These are phyloP conservation scores for Fraxinus floribunda DNA, from an alignment of 305 asterid species.

Conservation along the genomic window DNA sequence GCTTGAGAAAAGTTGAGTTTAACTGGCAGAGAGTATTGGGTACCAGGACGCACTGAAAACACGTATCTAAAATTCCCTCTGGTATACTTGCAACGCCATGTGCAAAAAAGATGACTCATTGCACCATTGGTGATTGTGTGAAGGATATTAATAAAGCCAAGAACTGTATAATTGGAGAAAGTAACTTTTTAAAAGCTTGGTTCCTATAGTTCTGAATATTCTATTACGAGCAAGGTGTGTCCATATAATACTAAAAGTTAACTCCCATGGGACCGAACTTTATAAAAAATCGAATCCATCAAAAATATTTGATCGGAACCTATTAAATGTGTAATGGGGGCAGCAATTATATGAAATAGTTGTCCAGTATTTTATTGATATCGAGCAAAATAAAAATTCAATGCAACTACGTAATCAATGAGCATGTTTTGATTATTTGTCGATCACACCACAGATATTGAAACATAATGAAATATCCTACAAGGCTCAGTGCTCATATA, in stretches of 20 bases:
- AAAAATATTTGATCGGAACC: constrained; percentile 20
- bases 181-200: background rate
- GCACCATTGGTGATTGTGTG: background rate
- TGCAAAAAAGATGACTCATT: background rate
- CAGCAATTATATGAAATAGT: background rate
- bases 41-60: background rate
- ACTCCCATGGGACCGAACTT: constrained; percentile 16
- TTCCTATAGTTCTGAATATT: constrained; percentile 22
- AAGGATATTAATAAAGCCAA: background rate
- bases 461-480: background rate
- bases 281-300: background rate
- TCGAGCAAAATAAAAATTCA: background rate
- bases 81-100: background rate
- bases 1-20: constrained; percentile 5
- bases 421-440: background rate
- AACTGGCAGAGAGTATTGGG: background rate
- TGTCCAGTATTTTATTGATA: background rate
- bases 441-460: background rate
- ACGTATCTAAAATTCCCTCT: background rate
- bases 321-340: constrained; percentile 4
- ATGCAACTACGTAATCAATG: background rate
- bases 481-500: background rate
- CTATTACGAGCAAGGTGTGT: constrained; percentile 23
- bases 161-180: constrained; percentile 13
- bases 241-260: constrained; percentile 20